phyloP scores from a whole-genome alignment of 129 eudicot genomes.

The Lactuca sativa region DNA sequence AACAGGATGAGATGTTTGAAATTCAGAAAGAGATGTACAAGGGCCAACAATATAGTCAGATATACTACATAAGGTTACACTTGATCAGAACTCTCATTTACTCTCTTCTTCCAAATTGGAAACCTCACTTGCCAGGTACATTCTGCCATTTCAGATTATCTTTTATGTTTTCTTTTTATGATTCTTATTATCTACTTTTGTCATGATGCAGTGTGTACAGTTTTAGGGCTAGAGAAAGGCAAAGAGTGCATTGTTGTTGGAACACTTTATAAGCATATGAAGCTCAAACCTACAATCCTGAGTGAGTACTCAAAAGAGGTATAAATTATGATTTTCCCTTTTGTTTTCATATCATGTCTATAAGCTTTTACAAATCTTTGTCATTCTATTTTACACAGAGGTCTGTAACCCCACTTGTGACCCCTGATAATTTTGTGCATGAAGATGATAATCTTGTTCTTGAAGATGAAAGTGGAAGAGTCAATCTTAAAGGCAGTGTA shows the following conservation, averaged over 20 bases:
- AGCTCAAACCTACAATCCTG: slow-evolving; percentile 86
- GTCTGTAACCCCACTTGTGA: slow-evolving; percentile 66
- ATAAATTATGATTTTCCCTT: slow-evolving; percentile 2
- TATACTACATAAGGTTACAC: slow-evolving; percentile 80
- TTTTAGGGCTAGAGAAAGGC: slow-evolving; percentile 80
- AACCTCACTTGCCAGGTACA: slow-evolving; percentile 85
- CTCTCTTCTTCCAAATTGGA: slow-evolving; percentile 89
- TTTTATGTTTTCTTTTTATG: background rate
- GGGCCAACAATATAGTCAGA: slow-evolving; percentile 95
- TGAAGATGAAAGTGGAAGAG: slow-evolving; percentile 97
- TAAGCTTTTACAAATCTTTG: background rate
- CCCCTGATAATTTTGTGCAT: slow-evolving; percentile 76
- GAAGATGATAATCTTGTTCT: slow-evolving; percentile 78
- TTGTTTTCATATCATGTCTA: slow-evolving; percentile 8
- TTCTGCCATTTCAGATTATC: background rate
- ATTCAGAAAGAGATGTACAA: slow-evolving; percentile 79
- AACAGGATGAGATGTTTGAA: slow-evolving; percentile 69
- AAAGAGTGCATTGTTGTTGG: slow-evolving; percentile 91
- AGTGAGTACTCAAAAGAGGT: slow-evolving; percentile 96
- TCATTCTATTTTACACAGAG: slow-evolving; percentile 43
- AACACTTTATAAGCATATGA: slow-evolving; percentile 94
- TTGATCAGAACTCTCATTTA: slow-evolving; percentile 74
- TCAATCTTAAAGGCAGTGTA: slow-evolving; percentile 60
- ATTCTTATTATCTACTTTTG: slow-evolving; percentile 14
- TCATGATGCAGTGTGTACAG: slow-evolving; percentile 65